Base-by-base conservation (phyloP, 2,329 filamentous ascomycete species). In the Dactylellina sp. region DNA sequence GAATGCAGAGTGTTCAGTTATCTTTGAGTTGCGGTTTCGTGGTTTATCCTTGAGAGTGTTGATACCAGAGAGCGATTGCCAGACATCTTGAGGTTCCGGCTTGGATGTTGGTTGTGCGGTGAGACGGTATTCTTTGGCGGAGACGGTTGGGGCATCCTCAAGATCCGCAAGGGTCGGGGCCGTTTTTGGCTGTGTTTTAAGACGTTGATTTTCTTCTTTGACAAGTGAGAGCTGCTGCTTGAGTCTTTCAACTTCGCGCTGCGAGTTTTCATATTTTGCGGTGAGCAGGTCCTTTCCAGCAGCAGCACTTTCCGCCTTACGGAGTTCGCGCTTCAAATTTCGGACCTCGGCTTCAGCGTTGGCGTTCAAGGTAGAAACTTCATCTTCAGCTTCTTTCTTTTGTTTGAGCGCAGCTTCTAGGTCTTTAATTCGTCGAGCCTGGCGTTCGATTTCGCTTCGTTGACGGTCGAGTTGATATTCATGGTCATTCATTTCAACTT, bases 401-500 rank as follows among this genome's bases (percentile, higher is more conserved):
- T 52, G 39, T 9, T 72, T 64, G 18, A 72, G 47, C 20, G 68
- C 32, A n/a, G 60, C 39, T 52, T 72, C 68, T 2, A 72, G 68
- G 46, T 72, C 68, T 25, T 72, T 72, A 18, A 72, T 72, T 24
- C 68, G 60, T 32, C 68, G 68, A 24, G 47, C 68, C 18, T 72
- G 68, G 16, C 68, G 60, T 6, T 72, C 68, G 25, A 72, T 72
- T 61, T 72, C 68, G 35, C 53, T 65, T 37, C 68, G 61, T 37
- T 72, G 68, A n/a, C 68, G 68, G 53, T 72, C 68, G 7, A 72
- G 25, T 46, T 72, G 68, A 24, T 72, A 72, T 50, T 72, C 68
- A 7, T 72, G 53, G 25, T 72, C 68, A 37, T 57, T 65, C 60
- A 72, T 72, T 50, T 72, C 68, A 55, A 65, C 68, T 42, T 72